Percentiles rank a stretch among this genome's conserved stretches.
These are phyloP conservation scores for Tricholoma sp. DNA, from an alignment of 768 basidiomycete genomes.

Conservation along the genomic window DNA sequence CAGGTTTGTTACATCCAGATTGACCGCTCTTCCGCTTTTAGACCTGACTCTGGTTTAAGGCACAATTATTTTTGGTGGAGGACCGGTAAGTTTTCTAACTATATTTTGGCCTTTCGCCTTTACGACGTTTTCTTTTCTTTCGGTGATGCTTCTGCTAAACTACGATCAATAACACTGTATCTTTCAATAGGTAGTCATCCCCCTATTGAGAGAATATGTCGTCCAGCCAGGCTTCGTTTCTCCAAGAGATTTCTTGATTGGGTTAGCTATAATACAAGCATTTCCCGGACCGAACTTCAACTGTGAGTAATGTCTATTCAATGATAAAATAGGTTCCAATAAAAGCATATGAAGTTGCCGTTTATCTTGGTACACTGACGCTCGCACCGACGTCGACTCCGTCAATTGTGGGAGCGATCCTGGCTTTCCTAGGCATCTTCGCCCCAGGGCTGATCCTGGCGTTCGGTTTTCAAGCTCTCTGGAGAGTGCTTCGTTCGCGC, in stretches of 20 bases:
- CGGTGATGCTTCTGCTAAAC: no score
- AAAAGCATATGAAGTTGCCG: slow-evolving; percentile 20
- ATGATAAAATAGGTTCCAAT: background rate
- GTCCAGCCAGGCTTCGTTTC: slow-evolving; percentile 48
- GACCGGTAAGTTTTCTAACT: slow-evolving; percentile 24
- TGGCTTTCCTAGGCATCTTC: slow-evolving; percentile 49
- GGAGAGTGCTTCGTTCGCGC: slow-evolving; percentile 26
- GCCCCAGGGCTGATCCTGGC: slow-evolving; percentile 38
- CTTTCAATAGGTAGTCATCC: slow-evolving; percentile 38
- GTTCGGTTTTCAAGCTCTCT: slow-evolving; percentile 31
- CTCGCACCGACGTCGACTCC: slow-evolving; percentile 23
- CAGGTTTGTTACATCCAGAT: slow-evolving; percentile 4
- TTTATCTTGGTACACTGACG: slow-evolving; percentile 47
- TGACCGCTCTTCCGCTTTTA: no score
- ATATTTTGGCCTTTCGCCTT: background rate
- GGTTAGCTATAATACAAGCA: slow-evolving; percentile 45
- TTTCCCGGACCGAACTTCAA: slow-evolving; percentile 55
- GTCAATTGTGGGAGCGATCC: slow-evolving; percentile 35
- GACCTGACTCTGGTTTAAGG: slow-evolving; percentile 15
- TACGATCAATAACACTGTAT: background rate
- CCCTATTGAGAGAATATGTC: slow-evolving; percentile 45
- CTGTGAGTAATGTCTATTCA: slow-evolving; percentile 14
- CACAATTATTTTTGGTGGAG: slow-evolving; percentile 47
- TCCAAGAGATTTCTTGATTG: slow-evolving; percentile 49
- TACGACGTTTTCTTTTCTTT: background rate